These are phyloP conservation scores for Erythrobasidium yunnanense DNA, from an alignment of 768 basidiomycete species.

Conservation along the genomic window DNA sequence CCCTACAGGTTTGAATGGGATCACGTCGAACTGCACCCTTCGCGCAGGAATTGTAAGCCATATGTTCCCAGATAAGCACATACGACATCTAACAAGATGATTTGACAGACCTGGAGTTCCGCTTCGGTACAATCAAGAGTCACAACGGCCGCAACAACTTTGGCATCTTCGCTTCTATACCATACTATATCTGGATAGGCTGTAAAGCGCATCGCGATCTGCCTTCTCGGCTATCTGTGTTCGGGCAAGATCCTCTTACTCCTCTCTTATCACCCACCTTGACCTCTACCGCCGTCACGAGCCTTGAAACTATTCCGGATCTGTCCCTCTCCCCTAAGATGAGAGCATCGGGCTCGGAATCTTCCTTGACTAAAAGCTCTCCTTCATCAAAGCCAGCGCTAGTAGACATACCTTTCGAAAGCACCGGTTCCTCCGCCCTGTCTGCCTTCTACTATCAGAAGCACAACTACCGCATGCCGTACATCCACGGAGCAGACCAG, in stretches of 20 bases:
- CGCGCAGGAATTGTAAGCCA: background rate
- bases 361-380: background rate
- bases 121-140: slow-evolving; percentile 55
- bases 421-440: slow-evolving; percentile 47
- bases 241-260: slow-evolving; percentile 16
- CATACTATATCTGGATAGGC: slow-evolving; percentile 70
- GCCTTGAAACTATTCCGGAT: background rate
- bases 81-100: background rate
- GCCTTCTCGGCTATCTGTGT: background rate
- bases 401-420: slow-evolving; percentile 38
- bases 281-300: background rate
- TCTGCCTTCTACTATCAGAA: slow-evolving; percentile 57
- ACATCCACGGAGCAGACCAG: slow-evolving; percentile 49
- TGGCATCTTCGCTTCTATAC: slow-evolving; percentile 40
- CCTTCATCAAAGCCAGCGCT: background rate
- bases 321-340: slow-evolving; percentile 27
- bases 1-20: slow-evolving; percentile 45
- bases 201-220: slow-evolving; percentile 35
- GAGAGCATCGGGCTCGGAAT: too few species aligned
- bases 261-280: slow-evolving; percentile 18
- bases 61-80: background rate
- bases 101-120: slow-evolving; percentile 62
- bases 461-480: slow-evolving; percentile 36
- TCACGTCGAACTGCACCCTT: slow-evolving; percentile 42
- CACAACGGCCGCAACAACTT: slow-evolving; percentile 48